Base-by-base conservation (phyloP, 371 early-diverging fungal species). In the Rhizopus delemar region DNA sequence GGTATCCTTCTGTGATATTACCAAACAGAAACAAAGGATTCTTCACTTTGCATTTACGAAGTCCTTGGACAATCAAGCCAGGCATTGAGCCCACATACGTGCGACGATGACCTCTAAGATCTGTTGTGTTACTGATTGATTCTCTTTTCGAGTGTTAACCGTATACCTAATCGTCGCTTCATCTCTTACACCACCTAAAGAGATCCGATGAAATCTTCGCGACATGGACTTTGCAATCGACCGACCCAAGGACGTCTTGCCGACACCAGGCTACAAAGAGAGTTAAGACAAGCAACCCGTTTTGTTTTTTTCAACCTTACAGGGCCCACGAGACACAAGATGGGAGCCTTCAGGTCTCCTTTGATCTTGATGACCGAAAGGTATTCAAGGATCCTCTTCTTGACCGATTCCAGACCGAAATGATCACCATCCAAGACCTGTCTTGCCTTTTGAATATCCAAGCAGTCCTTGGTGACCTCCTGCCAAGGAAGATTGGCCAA, bases 81-180 rank as follows among this genome's bases (percentile, higher is more conserved):
- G 95, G 95, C 78, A 93, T 76, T 28, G 93, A 86, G 11, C 93
- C 93, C 52, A 94, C 84, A 73, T 94, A 94, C 3, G 95, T 93
- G 22, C 93, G 78, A 9, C 93, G 82, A 73, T 94, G 95, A 1
- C 95, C 95, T 35, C 92, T 84, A 12, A 12, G 11, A 15, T 22
- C 22, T 4, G 8, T 12, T 56, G 15, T 39, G 54, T 12, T 22
- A 11, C 8, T n/a, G 7, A 34, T 22, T 11, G 31, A 8, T 43
- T n/a, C 4, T 28, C 15, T 12, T 51, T 32, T 16, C 6, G 0
- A 7, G 32, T 13, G 1, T 8, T 15, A 8, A 9, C 12, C 35
- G 7, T 32, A 33, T 61, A 70, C 71, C 71, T 66, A 16, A 94
- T 91, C 63, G 93, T 93, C 4, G 93, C 90, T 68, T 91, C 93